Percentiles rank a stretch among this genome's conserved stretches.
Evolutionary conservation across 2,329 filamentous ascomycete species (phyloP).

Genomic region (Fusarium domesticum): DNA sequence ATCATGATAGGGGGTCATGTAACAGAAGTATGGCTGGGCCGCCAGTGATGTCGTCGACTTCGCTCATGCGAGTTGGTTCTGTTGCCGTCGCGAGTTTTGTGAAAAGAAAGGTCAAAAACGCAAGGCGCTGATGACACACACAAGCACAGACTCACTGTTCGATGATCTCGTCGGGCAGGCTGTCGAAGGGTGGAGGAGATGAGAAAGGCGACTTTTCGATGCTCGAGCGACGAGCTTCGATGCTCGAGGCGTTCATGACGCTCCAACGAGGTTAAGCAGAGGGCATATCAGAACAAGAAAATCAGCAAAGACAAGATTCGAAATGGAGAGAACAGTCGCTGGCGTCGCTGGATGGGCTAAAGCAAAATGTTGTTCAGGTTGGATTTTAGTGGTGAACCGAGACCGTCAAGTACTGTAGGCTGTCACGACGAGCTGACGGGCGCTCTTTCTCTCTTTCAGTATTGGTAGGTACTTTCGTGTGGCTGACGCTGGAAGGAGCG

Average conservation of each 20-base stretch:
- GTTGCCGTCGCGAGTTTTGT: constrained; percentile 1
- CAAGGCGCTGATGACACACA: background rate
- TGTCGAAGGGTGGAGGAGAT: constrained; percentile 46
- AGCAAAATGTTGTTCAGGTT: background rate
- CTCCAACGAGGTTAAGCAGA: constrained; percentile 19
- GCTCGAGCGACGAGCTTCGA: constrained; percentile 33
- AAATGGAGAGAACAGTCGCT: background rate
- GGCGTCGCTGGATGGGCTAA: background rate
- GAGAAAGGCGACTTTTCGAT: constrained; percentile 34
- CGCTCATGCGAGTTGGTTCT: background rate
- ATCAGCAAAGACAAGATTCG: constrained; percentile 3
- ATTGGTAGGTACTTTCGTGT: background rate
- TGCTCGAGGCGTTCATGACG: constrained; percentile 33
- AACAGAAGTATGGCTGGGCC: no score
- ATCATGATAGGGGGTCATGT: background rate
- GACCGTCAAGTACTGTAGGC: background rate
- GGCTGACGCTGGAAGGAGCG: no score
- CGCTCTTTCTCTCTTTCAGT: background rate
- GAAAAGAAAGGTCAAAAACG: constrained; percentile 1
- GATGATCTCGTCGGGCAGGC: constrained; percentile 66
- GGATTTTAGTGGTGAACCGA: constrained; percentile 1
- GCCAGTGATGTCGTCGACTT: no score
- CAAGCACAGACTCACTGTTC: constrained; percentile 53
- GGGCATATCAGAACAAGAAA: constrained; percentile 23
- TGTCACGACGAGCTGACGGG: background rate